These are phyloP conservation scores for Calonectria pseudoreteaudii DNA, from an alignment of 2,329 filamentous ascomycete genomes.

Conservation along the genomic window DNA sequence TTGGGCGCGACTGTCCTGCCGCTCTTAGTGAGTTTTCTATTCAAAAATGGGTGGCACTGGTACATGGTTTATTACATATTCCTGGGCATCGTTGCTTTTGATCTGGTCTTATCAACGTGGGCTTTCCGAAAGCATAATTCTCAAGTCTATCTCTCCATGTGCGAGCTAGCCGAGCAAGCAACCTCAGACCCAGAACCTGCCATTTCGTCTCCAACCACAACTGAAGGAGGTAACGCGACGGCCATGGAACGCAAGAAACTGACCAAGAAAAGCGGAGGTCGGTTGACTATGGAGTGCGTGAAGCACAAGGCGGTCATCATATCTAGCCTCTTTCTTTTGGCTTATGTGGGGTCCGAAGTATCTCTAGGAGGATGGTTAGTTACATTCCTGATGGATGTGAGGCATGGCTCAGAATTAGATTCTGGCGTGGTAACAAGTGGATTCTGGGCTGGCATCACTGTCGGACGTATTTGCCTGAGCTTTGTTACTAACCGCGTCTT, in stretches of 20 bases:
- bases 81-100: neutral
- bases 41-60: neutral
- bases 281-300: neutral
- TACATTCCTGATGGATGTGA: neutral
- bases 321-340: neutral
- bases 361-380: neutral
- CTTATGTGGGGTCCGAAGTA: neutral
- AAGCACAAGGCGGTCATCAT: neutral
- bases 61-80: neutral
- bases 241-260: neutral
- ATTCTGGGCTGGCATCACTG: neutral
- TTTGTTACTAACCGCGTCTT: neutral
- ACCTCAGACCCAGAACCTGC: neutral
- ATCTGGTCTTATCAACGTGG: neutral
- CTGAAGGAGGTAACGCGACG: neutral
- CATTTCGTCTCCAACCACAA: neutral
- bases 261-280: neutral
- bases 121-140: neutral
- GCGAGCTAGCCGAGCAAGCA: neutral
- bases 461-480: neutral
- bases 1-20: neutral
- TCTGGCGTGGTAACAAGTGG: neutral
- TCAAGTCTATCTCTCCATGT: neutral
- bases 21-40: neutral
- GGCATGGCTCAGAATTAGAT: neutral